Evolutionary conservation across 768 basidiomycete species (phyloP).

Genomic region (Leucogyrophana mollusca): DNA sequence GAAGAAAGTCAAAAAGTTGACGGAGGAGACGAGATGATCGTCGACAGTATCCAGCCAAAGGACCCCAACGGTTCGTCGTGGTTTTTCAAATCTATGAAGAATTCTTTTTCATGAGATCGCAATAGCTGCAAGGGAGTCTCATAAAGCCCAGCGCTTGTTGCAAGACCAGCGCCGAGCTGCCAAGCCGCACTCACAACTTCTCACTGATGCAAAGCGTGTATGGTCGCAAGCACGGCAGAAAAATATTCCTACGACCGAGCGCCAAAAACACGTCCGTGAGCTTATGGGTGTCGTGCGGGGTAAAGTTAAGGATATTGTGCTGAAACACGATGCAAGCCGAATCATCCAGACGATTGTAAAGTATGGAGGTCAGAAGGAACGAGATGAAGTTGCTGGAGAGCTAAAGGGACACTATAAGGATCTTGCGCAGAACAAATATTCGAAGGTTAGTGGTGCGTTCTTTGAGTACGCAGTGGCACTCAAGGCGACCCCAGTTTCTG

Average conservation of each 20-base stretch:
- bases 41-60: slow-evolving; percentile 34
- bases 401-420: slow-evolving; percentile 78
- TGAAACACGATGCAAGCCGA: slow-evolving; percentile 90
- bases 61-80: slow-evolving; percentile 58
- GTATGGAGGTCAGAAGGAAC: slow-evolving; percentile 69
- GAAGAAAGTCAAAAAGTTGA: slow-evolving; percentile 5
- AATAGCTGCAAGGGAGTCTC: slow-evolving; percentile 64
- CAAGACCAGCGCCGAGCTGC: slow-evolving; percentile 70
- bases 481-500: slow-evolving; percentile 54
- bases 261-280: slow-evolving; percentile 69
- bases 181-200: slow-evolving; percentile 73
- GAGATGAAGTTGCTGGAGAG: slow-evolving; percentile 80
- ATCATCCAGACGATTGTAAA: slow-evolving; percentile 84
- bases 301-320: slow-evolving; percentile 79
- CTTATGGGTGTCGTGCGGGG: slow-evolving; percentile 80
- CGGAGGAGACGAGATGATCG: slow-evolving; percentile 29
- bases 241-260: slow-evolving; percentile 64
- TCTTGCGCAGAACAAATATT: slow-evolving; percentile 85
- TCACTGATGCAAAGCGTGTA: slow-evolving; percentile 69
- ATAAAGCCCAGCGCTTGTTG: slow-evolving; percentile 66
- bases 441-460: slow-evolving; percentile 56
- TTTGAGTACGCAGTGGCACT: neutral
- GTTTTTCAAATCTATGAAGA: no score
- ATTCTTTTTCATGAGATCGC: neutral
- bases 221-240: slow-evolving; percentile 79